phyloP scores from a whole-genome alignment of 176 grass and related monocot species.

The Zea luxurians region DNA sequence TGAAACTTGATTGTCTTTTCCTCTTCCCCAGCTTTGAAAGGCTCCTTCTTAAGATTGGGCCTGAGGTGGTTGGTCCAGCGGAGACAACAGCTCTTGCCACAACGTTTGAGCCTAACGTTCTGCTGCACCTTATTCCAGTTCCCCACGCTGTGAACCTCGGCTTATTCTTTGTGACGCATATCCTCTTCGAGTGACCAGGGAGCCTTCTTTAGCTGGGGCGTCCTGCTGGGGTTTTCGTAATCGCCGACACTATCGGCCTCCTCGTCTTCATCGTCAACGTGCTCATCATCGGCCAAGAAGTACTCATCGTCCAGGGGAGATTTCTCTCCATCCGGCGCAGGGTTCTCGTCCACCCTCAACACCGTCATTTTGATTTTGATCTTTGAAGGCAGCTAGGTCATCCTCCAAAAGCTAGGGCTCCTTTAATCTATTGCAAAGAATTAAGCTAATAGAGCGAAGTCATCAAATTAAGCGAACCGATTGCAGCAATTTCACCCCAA shows the following conservation, averaged over 20 bases:
- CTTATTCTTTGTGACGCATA: conserved; percentile 54
- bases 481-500: no score
- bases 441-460: not conserved
- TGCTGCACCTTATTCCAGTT: conserved; percentile 76
- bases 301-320: not conserved
- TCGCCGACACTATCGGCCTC: not conserved
- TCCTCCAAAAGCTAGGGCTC: not conserved
- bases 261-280: not conserved
- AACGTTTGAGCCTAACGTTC: conserved; percentile 60
- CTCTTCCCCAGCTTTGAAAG: conserved; percentile 58
- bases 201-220: conserved; percentile 57
- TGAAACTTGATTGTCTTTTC: conserved; percentile 34
- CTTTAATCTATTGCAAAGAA: not conserved
- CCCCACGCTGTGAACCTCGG: conserved; percentile 62
- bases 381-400: not conserved
- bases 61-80: conserved; percentile 82
- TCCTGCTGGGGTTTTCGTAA: not conserved
- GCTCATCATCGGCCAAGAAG: not conserved
- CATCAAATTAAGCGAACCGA: no score
- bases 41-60: conserved; percentile 70
- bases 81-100: conserved; percentile 87
- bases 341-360: not conserved
- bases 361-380: not conserved
- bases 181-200: conserved; percentile 77
- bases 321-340: not conserved